phyloP scores from a whole-genome alignment of 345 rosid species.

The Syzygium aqueum region DNA sequence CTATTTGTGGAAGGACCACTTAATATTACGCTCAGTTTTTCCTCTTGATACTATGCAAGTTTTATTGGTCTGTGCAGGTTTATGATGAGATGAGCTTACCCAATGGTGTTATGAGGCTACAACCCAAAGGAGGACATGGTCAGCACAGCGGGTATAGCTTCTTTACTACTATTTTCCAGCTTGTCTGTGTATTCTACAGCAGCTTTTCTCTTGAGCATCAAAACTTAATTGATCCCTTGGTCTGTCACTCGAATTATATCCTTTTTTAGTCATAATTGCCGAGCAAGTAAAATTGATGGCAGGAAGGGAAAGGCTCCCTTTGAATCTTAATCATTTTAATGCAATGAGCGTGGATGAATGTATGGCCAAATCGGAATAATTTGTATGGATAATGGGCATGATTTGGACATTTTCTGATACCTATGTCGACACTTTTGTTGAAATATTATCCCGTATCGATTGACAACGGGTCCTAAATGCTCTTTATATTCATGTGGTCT shows the following conservation, averaged over 20 bases:
- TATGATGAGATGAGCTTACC: slow-evolving; percentile 91
- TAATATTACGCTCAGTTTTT: background rate
- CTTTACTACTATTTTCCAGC: background rate
- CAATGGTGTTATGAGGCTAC: slow-evolving; percentile 80
- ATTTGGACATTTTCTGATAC: background rate
- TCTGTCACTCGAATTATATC: background rate
- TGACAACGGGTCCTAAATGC: too few relatives aligned
- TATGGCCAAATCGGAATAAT: background rate
- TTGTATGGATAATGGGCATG: background rate
- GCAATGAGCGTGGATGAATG: background rate
- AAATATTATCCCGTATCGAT: too few relatives aligned
- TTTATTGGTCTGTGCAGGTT: slow-evolving; percentile 24
- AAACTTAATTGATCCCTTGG: background rate
- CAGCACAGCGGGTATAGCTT: slow-evolving; percentile 76
- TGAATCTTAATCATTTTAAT: background rate
- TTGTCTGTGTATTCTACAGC: background rate
- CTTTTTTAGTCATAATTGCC: background rate
- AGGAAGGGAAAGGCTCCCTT: background rate
- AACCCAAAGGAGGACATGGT: slow-evolving; percentile 88
- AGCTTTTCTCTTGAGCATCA: background rate
- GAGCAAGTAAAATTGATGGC: background rate
- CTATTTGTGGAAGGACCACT: background rate
- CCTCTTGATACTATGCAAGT: background rate
- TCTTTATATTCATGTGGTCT: too few relatives aligned
- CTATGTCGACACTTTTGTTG: background rate